Base-by-base conservation (phyloP, 2,329 filamentous ascomycete genomes). In the Fusarium dimerum region DNA sequence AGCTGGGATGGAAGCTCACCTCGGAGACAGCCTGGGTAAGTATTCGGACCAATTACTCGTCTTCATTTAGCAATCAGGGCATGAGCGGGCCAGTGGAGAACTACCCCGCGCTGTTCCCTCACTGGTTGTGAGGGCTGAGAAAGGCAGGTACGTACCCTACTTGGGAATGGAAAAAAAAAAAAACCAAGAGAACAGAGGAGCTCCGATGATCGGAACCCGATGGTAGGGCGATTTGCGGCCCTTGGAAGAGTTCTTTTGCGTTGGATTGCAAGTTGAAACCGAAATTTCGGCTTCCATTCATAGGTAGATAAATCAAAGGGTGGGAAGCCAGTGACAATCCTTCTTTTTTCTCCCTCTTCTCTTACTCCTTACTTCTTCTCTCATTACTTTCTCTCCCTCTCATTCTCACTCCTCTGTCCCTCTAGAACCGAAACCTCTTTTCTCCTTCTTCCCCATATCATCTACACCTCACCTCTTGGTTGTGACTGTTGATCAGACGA, bases 171-270 rank as follows among this genome's bases (percentile, higher is more conserved):
- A 60, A 55, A 46, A 53, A 55, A 49, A 48, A 55, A 30, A 59
- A 51, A 52, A 48, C 54, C n/a, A n/a, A n/a, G n/a, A n/a, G n/a
- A n/a, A n/a, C n/a, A n/a, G n/a, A n/a, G n/a, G 54, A 58, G 44
- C 47, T 68, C 66, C 66, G 66, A 68, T 68, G 43, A 68, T 68
- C 66, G 66, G 66, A 67, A 52, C 54, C 44, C 46, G 54, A 54
- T 56, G 47, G 55, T 41, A 64, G 63, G 57, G 64, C 67, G 63
- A 57, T 65, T 43, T 51, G 61, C 38, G 49, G 40, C 47, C 47
- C 62, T 57, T 52, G 55, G 54, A 10, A 26, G 20, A 7, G 20
- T 26, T 26, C 20, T 26, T 26, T 30, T 38, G 43, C 18, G 17
- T 43, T 36, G 46, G 50, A 40, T 55, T 45, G 55, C 20, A 26